Percentiles rank a stretch among this genome's conserved stretches.
These are phyloP conservation scores for Macroventuria anomochaeta DNA, from an alignment of 2,329 filamentous ascomycete genomes.

Conservation along the genomic window DNA sequence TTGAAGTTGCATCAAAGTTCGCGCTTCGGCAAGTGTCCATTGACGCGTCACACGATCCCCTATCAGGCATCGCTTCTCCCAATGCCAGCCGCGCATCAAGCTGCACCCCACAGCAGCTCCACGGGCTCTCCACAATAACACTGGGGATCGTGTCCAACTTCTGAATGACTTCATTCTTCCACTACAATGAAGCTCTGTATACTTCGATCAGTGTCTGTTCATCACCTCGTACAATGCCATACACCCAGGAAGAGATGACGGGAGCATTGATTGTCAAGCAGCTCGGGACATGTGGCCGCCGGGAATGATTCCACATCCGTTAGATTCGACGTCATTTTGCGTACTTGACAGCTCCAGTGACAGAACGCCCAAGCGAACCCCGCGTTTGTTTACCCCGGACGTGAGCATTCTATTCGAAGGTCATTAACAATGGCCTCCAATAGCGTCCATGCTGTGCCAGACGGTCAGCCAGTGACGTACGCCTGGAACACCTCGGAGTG, in stretches of 20 bases:
- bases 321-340: constrained; percentile 8
- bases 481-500: not conserved
- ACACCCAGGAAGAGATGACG: not conserved
- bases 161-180: not conserved
- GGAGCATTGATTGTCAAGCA: not conserved
- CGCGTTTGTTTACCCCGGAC: constrained; percentile 13
- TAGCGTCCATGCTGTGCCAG: constrained; percentile 6
- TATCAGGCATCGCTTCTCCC: constrained; percentile 12
- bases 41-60: constrained; percentile 12
- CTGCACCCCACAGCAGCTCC: constrained; percentile 13
- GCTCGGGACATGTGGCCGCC: constrained; percentile 2
- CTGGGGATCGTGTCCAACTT: not conserved
- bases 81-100: constrained; percentile 8
- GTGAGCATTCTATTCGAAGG: not conserved
- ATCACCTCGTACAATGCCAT: not conserved
- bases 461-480: constrained; percentile 11
- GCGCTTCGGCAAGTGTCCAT: constrained; percentile 2
- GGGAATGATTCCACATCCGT: constrained; percentile 1
- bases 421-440: constrained; percentile 1
- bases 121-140: constrained; percentile 10
- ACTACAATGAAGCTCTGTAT: not conserved
- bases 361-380: constrained; percentile 9
- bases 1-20: constrained; percentile 15
- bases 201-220: not conserved
- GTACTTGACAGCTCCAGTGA: constrained; percentile 13